Evolutionary conservation across 2,329 filamentous ascomycete species (phyloP).

Genomic region (Ilyonectria destructans): DNA sequence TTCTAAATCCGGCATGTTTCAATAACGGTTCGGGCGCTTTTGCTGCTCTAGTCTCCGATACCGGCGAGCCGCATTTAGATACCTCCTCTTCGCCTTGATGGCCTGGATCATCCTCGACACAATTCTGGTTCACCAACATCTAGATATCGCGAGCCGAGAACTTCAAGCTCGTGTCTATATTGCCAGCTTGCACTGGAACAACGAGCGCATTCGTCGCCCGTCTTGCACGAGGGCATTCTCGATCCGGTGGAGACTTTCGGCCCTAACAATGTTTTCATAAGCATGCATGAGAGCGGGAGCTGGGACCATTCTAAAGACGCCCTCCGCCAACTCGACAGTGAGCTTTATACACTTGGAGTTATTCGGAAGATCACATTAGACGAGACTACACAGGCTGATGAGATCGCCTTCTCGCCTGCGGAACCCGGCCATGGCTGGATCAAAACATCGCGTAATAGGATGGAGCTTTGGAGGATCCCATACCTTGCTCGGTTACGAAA

Average conservation of each 20-base stretch:
- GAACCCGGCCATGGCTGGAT: slow-evolving; percentile 73
- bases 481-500: slow-evolving; percentile 79
- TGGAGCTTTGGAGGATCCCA: slow-evolving; percentile 76
- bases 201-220: slow-evolving; percentile 70
- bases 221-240: slow-evolving; percentile 74
- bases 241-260: slow-evolving; percentile 71
- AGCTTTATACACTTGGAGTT: slow-evolving; percentile 67
- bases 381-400: slow-evolving; percentile 70
- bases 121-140: background rate
- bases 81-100: background rate
- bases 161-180: slow-evolving; percentile 69
- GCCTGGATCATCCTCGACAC: slow-evolving; percentile 4
- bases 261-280: slow-evolving; percentile 76
- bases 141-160: background rate
- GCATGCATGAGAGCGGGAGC: slow-evolving; percentile 78
- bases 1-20: too few relatives aligned
- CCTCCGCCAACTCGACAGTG: slow-evolving; percentile 68
- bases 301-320: slow-evolving; percentile 77
- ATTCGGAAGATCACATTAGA: slow-evolving; percentile 70
- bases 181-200: slow-evolving; percentile 78
- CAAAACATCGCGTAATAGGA: slow-evolving; percentile 64
- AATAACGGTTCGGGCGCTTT: too few relatives aligned
- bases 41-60: too few relatives aligned
- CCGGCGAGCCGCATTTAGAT: background rate
- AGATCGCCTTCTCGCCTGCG: slow-evolving; percentile 57